Evolutionary conservation across 1,284 basidiomycete genomes (phyloP), one percentile per base, ranked within the genome.

Genomic region (Trichosporon inkin): DNA sequence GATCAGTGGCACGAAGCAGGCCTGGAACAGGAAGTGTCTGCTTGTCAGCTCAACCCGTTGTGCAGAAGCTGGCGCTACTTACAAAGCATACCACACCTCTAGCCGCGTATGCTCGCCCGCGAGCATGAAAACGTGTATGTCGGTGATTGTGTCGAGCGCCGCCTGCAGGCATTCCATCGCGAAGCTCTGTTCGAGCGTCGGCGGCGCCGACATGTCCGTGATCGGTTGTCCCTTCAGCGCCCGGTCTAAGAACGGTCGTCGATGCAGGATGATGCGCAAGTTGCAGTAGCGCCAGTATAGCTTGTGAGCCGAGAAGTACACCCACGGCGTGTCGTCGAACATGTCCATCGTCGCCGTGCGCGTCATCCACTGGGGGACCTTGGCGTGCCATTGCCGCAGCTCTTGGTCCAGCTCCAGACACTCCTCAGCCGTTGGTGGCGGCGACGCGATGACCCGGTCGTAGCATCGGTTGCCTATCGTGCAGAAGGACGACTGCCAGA

Each of bases 21-120:
- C 65, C 35, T 68, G 67, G 63, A 68, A 67, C 22, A 68, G 62
- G 54, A 68, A 68, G 52, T 68, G 67, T 13, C 66, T 67, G 49
- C 7, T 32, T 3, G 49, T 61, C 20, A 55, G 55, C 22, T 52
- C 20, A n/a, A n/a, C n/a, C n/a, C n/a, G n/a, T 19, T 16, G n/a
- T 16, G 10, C 13, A 5, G 10, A 37, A 22, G 39, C 17, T 28
- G 32, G 34, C 28, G 7, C 10, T 5, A 63, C 66, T 65, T 35
- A 67, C 65, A 68, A 55, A 10, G 59, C 65, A 36, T 68, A 68
- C 67, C 67, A 68, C 60, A 53, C 56, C 35, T 68, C 67, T 6
- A 68, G 56, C 6, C 58, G 47, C 16, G 56, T 65, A 10, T 52
- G 60, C 6, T 40, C 41, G 10, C 60, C 57, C 6, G 24, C 52